These are phyloP conservation scores for Colletotrichum spaethianum DNA, from an alignment of 2,329 filamentous ascomycete genomes.

Conservation along the genomic window DNA sequence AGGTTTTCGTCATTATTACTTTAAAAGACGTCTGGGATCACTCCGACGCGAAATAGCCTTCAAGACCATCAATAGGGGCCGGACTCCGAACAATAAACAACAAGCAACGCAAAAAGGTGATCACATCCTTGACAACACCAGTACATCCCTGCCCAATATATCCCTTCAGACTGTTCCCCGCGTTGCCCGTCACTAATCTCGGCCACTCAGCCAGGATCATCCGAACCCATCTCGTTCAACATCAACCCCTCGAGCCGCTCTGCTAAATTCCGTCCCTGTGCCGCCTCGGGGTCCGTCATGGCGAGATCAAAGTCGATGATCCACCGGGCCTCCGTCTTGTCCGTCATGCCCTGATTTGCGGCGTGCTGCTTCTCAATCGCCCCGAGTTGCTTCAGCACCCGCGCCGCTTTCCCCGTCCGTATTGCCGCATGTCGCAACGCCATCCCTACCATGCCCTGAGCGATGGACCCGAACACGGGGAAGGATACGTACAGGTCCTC, in stretches of 20 bases:
- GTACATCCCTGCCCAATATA: too few relatives aligned
- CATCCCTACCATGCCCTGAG: slow-evolving; percentile 21
- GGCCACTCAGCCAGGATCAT: not conserved
- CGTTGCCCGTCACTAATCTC: too few relatives aligned
- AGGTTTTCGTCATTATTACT: not conserved
- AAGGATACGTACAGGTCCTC: not conserved
- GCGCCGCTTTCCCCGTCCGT: not conserved
- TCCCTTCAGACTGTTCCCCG: too few relatives aligned
- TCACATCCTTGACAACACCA: too few relatives aligned
- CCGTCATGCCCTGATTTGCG: slow-evolving; percentile 7
- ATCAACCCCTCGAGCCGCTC: slow-evolving; percentile 12
- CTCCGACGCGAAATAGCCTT: not conserved
- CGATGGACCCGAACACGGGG: not conserved
- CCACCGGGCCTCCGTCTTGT: slow-evolving; percentile 12
- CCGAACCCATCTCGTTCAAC: not conserved
- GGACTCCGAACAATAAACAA: too few relatives aligned
- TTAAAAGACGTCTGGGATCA: not conserved
- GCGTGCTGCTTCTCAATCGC: not conserved
- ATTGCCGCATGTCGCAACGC: slow-evolving; percentile 18
- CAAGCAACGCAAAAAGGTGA: too few relatives aligned
- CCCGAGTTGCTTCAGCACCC: not conserved
- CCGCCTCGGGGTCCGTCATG: slow-evolving; percentile 6
- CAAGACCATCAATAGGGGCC: not conserved
- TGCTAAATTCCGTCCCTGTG: slow-evolving; percentile 1
- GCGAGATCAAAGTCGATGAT: slow-evolving; percentile 9